Evolutionary conservation across 345 rosid species (phyloP).

Genomic region (Erodium maritimum): DNA sequence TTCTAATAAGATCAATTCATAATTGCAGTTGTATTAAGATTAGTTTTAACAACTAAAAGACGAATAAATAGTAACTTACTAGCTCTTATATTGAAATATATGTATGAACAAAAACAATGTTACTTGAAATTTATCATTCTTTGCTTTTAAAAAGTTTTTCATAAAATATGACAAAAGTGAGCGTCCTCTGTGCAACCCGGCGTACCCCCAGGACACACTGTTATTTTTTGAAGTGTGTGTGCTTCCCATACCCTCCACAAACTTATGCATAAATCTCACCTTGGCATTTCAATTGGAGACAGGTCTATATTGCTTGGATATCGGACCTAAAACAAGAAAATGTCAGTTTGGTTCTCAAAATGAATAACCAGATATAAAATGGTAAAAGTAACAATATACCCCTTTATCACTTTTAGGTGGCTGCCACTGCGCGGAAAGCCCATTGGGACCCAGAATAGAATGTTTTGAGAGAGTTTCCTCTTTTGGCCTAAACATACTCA

Average conservation of each 20-base stretch:
- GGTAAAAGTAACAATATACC: conserved; percentile 26
- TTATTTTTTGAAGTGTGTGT: not conserved
- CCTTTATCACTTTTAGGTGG: conserved; percentile 45
- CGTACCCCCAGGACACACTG: not conserved
- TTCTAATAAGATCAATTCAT: too few species aligned
- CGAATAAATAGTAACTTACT: too few species aligned
- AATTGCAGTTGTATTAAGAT: too few species aligned
- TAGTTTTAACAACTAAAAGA: too few species aligned
- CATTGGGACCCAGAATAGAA: conserved; percentile 82
- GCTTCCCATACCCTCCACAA: not conserved
- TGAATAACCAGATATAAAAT: conserved; percentile 7
- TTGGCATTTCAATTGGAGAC: conserved; percentile 67
- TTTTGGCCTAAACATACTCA: conserved; percentile 46
- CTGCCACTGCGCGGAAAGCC: conserved; percentile 76
- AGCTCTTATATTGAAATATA: too few species aligned
- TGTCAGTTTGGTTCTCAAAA: conserved; percentile 12
- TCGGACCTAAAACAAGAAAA: conserved; percentile 40
- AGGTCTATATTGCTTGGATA: conserved; percentile 76
- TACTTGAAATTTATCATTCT: too few species aligned
- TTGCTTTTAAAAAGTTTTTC: too few species aligned
- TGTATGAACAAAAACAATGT: too few species aligned
- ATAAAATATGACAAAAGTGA: too few species aligned
- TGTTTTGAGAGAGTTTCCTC: conserved; percentile 85
- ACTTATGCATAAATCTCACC: conserved; percentile 33
- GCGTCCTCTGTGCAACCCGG: too few species aligned